These are phyloP conservation scores for Aspergillus saccharolyticus DNA, from an alignment of 495 filamentous ascomycete genomes.

Conservation along the genomic window DNA sequence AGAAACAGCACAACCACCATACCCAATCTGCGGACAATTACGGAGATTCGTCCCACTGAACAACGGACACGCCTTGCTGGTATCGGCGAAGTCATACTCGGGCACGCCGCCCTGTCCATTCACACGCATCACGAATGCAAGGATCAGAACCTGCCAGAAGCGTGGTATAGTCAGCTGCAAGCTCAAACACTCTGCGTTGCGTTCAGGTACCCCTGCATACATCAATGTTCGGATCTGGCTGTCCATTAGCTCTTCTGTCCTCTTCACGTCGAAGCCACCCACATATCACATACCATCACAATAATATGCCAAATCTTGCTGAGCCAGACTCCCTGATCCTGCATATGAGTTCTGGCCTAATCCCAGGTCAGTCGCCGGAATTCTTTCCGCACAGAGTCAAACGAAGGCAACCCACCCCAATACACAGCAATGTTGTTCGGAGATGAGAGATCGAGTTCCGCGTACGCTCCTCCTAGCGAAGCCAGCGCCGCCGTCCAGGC, in stretches of 20 bases:
- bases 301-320: conserved; percentile 53
- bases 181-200: neutral
- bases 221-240: conserved; percentile 35
- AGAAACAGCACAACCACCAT: conserved; percentile 13
- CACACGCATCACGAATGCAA: conserved; percentile 58
- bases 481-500: conserved; percentile 25
- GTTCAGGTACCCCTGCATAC: conserved; percentile 17
- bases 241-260: neutral
- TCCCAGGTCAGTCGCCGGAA: neutral
- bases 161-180: conserved; percentile 26
- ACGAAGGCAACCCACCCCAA: conserved; percentile 50
- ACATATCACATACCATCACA: conserved; percentile 48
- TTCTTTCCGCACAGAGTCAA: neutral
- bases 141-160: too few relatives aligned
- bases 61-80: conserved; percentile 51
- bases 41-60: conserved; percentile 53
- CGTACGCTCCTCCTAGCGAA: conserved; percentile 30
- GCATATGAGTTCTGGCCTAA: conserved; percentile 57
- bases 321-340: conserved; percentile 38
- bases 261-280: neutral
- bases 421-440: conserved; percentile 54
- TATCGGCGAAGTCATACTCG: conserved; percentile 56
- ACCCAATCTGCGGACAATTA: conserved; percentile 61
- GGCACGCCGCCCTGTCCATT: conserved; percentile 46
- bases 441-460: conserved; percentile 40